Evolutionary conservation across 306 rosid genomes (phyloP).

Genomic region (Cicer pinnatifidum): DNA sequence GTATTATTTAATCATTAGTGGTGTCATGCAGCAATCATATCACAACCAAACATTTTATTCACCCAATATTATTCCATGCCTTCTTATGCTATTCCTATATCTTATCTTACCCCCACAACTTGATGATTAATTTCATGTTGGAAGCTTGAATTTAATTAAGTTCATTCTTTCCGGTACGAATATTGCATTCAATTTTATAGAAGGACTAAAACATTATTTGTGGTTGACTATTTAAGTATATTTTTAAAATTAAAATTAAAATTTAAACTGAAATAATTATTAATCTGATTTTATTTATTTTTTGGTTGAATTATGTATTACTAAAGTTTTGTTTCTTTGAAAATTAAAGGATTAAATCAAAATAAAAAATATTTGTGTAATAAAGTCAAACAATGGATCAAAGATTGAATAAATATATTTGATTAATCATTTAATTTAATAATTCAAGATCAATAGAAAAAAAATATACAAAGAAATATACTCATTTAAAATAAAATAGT

Average conservation of each 20-base stretch:
- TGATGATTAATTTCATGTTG: background rate
- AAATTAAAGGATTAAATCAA: too few relatives aligned
- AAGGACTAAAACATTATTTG: background rate
- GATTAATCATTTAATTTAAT: too few relatives aligned
- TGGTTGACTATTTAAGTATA: background rate
- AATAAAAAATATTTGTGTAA: too few relatives aligned
- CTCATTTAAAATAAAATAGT: too few relatives aligned
- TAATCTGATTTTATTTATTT: too few relatives aligned
- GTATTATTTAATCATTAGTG: background rate
- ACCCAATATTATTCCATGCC: background rate
- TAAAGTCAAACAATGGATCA: too few relatives aligned
- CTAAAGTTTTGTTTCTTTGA: too few relatives aligned
- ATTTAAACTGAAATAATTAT: too few relatives aligned
- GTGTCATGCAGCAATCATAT: background rate
- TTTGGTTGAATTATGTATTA: too few relatives aligned
- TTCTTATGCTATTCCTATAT: background rate
- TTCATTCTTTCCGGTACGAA: background rate
- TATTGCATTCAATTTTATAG: background rate
- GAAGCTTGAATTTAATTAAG: background rate
- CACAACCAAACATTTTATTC: background rate
- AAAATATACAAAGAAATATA: too few relatives aligned
- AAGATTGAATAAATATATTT: too few relatives aligned
- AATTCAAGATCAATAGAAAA: too few relatives aligned
- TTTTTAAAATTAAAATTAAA: rapidly evolving
- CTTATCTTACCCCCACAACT: background rate